Evolutionary conservation across 345 rosid genomes (phyloP), one percentile per base, ranked within the genome.

Genomic region (Citrus reticulata): DNA sequence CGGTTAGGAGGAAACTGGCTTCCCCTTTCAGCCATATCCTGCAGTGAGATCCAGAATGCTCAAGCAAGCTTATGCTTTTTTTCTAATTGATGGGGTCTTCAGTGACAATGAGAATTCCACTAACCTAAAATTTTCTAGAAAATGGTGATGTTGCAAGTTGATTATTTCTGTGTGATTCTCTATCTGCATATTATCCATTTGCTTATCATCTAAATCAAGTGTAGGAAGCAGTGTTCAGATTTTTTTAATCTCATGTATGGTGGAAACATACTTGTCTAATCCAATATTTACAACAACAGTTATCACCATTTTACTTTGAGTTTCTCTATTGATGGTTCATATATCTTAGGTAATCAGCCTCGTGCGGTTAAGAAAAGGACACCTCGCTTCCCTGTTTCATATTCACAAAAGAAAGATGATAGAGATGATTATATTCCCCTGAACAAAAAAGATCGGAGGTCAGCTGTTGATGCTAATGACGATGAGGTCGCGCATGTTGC

Each of bases 321-420:
- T 63, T 78, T 74, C 27, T 24, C 32, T 81, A n/a, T 57, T 82
- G 46, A 79, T 68, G 20, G 58, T 84, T 74, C 54, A 66, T 37
- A 64, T 76, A 64, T 81, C 78, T 75, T 82, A 97, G 99, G 90
- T 81, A 83, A 73, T 74, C 91, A 85, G 76, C 95, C 89, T 76
- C 96, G 83, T 91, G 95, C 90, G 74, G 97, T 93, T 75, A 89
- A 97, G 78, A 97, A 91, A 87, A 93, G 99, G 87, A 97, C 99
- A 39, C 99, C 98, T 81, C 96, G 98, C 22, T n/a, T 94, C 67
- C 97, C 98, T 74, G 92, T 97, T 79, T 84, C 91, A 67, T 79
- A 80, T 81, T 79, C 87, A 74, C 19, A 59, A 72, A 89, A 80
- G 82, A 90, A 80, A 84, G 90, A 86, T 68, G 91, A 83, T 57